Evolutionary conservation across 768 basidiomycete genomes (phyloP), one percentile per base, ranked within the genome.

Genomic region (Leccinum uliginosum): DNA sequence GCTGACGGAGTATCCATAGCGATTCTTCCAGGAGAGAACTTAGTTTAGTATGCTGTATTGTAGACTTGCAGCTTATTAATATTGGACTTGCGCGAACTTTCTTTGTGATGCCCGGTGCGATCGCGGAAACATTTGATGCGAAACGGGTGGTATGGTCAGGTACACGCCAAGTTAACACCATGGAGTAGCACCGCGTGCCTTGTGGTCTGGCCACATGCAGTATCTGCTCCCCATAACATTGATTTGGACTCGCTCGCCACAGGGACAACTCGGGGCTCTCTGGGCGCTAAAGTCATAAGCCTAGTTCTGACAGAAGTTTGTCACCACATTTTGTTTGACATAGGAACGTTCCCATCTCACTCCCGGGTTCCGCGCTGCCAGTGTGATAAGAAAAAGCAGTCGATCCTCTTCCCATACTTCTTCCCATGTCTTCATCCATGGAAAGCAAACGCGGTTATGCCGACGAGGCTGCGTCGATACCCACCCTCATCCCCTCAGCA

Each of bases 1-100:
- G n/a, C 51, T 57, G 51, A 65, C 55, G 50, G 14, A 44, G 3
- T 53, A 48, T 53, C 43, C 51, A 3, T 60, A 93, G 91, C 80
- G 81, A 59, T 93, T 93, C 78, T 93, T 93, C 68, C 89, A 92
- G 72, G 91, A 93, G 68, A 81, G 90, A 65, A 91, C 90, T 66
- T 71, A 46, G 24, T 43, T 19, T 46, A 70, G 56, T 51, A 24
- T 40, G 15, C 26, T 50, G 15, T 51, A 47, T 21, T 38, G 53
- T 68, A 62, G 53, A 48, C 24, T 55, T 9, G 32, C 50, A 35
- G 53, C n/a, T 44, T 58, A 35, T n/a, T n/a, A n/a, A n/a, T n/a
- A n/a, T 11, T 65, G 47, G 29, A 49, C 43, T 47, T 52, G 40
- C 49, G 19, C 14, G 50, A 27, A 53, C 29, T 34, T 17, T 8